Percentiles rank a stretch among this genome's conserved stretches.
These are phyloP conservation scores for Mycena amicta DNA, from an alignment of 768 basidiomycete species.

Conservation along the genomic window DNA sequence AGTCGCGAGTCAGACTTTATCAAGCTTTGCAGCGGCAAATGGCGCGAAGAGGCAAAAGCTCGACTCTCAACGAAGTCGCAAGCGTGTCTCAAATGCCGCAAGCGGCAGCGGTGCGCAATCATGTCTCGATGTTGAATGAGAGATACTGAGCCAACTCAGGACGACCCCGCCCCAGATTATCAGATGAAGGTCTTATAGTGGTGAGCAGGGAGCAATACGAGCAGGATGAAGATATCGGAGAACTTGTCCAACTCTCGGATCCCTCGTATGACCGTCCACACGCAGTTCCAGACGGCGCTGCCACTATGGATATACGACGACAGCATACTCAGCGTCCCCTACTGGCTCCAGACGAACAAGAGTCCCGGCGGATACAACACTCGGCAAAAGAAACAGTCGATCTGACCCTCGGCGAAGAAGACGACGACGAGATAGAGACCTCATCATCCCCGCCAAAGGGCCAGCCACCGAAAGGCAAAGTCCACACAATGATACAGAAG, in stretches of 20 bases:
- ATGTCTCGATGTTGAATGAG: neutral
- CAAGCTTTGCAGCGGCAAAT: neutral
- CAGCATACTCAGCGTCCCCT: neutral
- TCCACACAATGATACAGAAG: neutral
- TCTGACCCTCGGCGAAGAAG: neutral
- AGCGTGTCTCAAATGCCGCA: neutral
- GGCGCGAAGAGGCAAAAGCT: neutral
- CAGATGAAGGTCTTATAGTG: neutral
- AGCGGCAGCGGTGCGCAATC: neutral
- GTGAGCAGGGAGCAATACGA: neutral
- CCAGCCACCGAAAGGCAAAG: neutral
- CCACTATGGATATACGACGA: neutral
- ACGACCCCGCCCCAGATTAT: neutral
- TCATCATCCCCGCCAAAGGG: neutral
- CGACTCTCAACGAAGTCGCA: neutral
- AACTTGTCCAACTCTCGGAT: too few relatives aligned
- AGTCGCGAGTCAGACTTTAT: neutral
- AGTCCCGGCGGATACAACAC: neutral
- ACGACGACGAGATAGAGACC: neutral
- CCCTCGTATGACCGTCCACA: neutral
- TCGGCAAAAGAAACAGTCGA: neutral
- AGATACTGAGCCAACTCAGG: neutral
- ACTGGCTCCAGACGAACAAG: constrained; percentile 8
- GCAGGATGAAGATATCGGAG: neutral
- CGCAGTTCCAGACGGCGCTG: neutral